These are phyloP conservation scores for Auriscalpium microsporum DNA, from an alignment of 768 basidiomycete species.

Conservation along the genomic window DNA sequence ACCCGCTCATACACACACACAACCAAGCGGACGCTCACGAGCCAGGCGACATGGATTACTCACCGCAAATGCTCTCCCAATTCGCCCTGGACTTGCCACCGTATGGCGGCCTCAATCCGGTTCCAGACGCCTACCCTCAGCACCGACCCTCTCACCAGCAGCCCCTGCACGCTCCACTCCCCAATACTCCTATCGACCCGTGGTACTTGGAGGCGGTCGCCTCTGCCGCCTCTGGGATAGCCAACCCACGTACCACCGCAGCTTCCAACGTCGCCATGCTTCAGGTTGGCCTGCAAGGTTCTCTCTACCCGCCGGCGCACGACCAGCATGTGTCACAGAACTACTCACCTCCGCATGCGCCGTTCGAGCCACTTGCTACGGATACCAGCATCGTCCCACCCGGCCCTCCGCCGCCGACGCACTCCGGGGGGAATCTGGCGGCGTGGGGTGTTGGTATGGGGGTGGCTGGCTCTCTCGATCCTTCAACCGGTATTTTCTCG, in stretches of 20 bases:
- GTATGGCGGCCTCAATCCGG: too few species aligned
- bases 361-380: not conserved
- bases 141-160: not conserved
- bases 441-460: conserved; percentile 13
- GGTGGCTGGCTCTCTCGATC: conserved; percentile 56
- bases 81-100: too few species aligned
- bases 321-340: too few species aligned
- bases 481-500: conserved; percentile 58
- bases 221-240: not conserved
- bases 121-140: not conserved
- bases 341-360: too few species aligned
- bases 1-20: not conserved
- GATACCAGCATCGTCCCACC: not conserved
- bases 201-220: not conserved
- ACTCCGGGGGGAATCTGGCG: conserved; percentile 1
- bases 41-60: not conserved
- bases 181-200: not conserved
- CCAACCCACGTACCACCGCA: too few species aligned
- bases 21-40: not conserved
- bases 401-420: conserved; percentile 14
- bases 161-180: not conserved
- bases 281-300: too few species aligned
- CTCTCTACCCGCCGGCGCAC: too few species aligned
- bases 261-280: too few species aligned
- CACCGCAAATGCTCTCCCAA: too few species aligned